These are phyloP conservation scores for Cymodocea nodosa DNA, from an alignment of 116 monocot species.

Conservation along the genomic window DNA sequence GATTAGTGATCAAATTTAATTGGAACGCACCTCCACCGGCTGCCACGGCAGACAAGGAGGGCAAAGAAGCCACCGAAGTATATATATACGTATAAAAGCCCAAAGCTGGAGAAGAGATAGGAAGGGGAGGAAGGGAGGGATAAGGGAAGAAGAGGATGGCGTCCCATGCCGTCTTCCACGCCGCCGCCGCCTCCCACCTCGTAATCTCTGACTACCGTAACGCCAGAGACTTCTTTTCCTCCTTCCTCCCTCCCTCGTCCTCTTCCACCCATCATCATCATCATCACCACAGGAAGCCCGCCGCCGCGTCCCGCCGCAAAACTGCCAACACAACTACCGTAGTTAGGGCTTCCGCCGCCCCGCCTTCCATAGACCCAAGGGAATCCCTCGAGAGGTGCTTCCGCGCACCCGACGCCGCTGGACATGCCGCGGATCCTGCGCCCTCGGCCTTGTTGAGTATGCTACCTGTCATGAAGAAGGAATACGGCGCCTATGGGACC, in stretches of 20 bases:
- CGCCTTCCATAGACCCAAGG: slow-evolving; percentile 15
- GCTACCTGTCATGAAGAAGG: slow-evolving; percentile 51
- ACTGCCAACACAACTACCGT: not conserved
- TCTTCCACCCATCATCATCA: not conserved
- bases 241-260: slow-evolving; percentile 1
- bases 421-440: slow-evolving; percentile 4
- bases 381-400: slow-evolving; percentile 53
- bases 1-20: too few relatives aligned
- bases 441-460: not conserved
- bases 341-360: slow-evolving; percentile 11
- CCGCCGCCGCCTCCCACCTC: not conserved
- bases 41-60: too few relatives aligned
- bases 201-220: not conserved
- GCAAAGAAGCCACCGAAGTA: too few relatives aligned
- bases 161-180: slow-evolving; percentile 2
- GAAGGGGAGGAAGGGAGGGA: not conserved
- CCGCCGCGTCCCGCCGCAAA: not conserved
- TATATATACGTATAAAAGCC: too few relatives aligned
- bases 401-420: slow-evolving; percentile 7
- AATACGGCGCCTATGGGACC: slow-evolving; percentile 54
- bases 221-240: not conserved
- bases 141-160: slow-evolving; percentile 1
- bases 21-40: too few relatives aligned
- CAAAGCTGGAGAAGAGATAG: not conserved
- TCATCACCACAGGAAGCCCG: not conserved